Conservation (phyloP, 148 eudicot species). For the Tetragonia tetragonoides region DNA sequence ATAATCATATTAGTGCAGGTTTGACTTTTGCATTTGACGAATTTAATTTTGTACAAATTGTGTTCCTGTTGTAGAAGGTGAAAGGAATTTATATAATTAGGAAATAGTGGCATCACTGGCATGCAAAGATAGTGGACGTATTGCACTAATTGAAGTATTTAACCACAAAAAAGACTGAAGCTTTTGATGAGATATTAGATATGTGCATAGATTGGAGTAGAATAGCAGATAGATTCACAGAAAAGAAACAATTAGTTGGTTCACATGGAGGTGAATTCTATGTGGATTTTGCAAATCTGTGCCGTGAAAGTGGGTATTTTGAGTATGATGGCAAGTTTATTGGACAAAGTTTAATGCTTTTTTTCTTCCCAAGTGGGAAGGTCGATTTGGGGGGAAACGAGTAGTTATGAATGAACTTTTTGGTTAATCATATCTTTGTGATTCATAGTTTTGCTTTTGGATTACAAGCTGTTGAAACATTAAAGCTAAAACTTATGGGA, state of each 20-base stretch:
- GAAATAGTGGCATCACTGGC: background rate
- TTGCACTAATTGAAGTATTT: background rate
- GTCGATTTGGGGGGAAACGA: background rate
- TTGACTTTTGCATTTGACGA: background rate
- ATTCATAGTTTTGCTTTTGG: no score
- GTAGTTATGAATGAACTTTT: background rate
- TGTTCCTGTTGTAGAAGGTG: background rate
- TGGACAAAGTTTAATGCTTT: background rate
- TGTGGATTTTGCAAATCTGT: no score
- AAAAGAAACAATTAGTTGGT: background rate
- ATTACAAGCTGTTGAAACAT: no score
- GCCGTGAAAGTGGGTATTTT: no score
- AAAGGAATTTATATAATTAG: background rate
- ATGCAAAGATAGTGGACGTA: background rate
- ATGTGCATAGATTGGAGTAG: background rate
- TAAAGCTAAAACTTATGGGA: background rate
- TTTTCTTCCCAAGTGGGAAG: background rate
- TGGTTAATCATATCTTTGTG: no score
- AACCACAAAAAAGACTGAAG: background rate
- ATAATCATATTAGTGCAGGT: background rate
- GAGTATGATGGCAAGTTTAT: no score
- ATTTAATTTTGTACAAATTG: background rate
- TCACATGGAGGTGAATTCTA: no score
- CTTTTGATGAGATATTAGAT: conserved; percentile 4
- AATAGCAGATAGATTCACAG: background rate